These are phyloP conservation scores for Fomitiporia mediterranea DNA, from an alignment of 1,284 basidiomycete genomes.

Conservation along the genomic window DNA sequence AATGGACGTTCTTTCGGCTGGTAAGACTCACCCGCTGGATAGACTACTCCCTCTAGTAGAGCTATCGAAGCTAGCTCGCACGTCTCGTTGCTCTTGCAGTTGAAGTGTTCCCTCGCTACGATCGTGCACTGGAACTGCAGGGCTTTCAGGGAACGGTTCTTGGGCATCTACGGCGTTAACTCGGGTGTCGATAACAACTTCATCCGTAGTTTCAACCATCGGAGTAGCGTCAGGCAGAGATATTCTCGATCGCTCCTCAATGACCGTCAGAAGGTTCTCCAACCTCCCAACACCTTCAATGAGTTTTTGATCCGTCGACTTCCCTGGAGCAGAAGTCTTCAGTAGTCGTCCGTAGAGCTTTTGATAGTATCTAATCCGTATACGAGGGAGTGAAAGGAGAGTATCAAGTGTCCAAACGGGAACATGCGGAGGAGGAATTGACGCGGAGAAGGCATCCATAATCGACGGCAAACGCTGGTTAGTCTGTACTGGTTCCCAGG, in stretches of 20 bases:
- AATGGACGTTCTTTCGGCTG: not conserved
- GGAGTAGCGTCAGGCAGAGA: conserved; percentile 25
- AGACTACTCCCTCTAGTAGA: conserved; percentile 48
- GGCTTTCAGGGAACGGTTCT: not conserved
- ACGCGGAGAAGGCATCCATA: conserved; percentile 64
- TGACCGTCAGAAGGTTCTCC: conserved; percentile 63
- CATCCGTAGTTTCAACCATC: conserved; percentile 39
- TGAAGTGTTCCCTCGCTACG: conserved; percentile 6
- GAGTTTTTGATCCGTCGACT: conserved; percentile 83
- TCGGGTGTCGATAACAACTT: conserved; percentile 51
- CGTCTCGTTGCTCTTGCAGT: conserved; percentile 31
- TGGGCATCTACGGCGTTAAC: not conserved
- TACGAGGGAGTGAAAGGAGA: conserved; percentile 83
- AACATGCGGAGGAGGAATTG: conserved; percentile 48
- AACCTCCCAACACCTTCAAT: conserved; percentile 79
- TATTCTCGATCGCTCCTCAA: conserved; percentile 55
- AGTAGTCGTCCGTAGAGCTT: conserved; percentile 86
- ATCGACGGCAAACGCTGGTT: conserved; percentile 72
- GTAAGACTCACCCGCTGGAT: conserved; percentile 50
- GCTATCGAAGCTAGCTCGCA: conserved; percentile 40
- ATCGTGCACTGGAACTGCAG: not conserved
- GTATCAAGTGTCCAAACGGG: conserved; percentile 81
- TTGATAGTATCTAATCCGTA: conserved; percentile 87
- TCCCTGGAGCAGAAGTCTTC: conserved; percentile 84
- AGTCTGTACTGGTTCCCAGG: conserved; percentile 71